Evolutionary conservation across 805 yeast species (phyloP), one percentile per base, ranked within the genome.

Genomic region (Candida verbasci): DNA sequence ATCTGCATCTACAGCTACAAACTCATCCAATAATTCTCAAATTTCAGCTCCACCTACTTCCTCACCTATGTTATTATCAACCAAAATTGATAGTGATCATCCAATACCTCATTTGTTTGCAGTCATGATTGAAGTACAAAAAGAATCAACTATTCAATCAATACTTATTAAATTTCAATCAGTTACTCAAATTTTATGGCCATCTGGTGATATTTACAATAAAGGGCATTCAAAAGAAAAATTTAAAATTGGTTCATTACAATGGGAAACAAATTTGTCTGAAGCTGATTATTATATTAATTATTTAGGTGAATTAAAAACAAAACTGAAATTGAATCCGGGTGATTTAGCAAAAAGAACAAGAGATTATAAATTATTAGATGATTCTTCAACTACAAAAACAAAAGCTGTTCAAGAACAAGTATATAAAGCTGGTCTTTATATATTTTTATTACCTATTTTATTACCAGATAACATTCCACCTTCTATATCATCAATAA

Each of bases 371-470:
- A 49, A 47, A 34, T 47, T 58, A 30, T 29, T 39, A 4, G 45
- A 45, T 21, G 40, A 45, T 9, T n/a, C n/a, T n/a, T 34, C 37
- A 42, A 41, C 47, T 38, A 14, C 49, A 39, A 28, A 42, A 6
- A 24, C 23, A 7, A 35, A 33, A 22, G 16, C 33, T 17, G 2
- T 5, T 21, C 16, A 10, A 15, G 33, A 29, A 17, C 29, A 38
- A 21, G 11, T 23, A 17, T 64, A 60, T 43, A 72, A 72, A 43
- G 76, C 89, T 1, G 94, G 94, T 16, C 74, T 80, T 45, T 84
- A 84, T 49, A 72, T 83, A 2, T 84, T 81, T 48, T 53, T 80
- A 14, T 53, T 83, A 5, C 91, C 93, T 0, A 61, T 79, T 0
- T 55, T 76, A 5, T 70, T 82, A 35, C 82, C 86, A 0, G 66